Percentiles rank a stretch among this genome's conserved stretches.
phyloP scores from a whole-genome alignment of 2,329 filamentous ascomycete species.

The Leptographium lundbergii region DNA sequence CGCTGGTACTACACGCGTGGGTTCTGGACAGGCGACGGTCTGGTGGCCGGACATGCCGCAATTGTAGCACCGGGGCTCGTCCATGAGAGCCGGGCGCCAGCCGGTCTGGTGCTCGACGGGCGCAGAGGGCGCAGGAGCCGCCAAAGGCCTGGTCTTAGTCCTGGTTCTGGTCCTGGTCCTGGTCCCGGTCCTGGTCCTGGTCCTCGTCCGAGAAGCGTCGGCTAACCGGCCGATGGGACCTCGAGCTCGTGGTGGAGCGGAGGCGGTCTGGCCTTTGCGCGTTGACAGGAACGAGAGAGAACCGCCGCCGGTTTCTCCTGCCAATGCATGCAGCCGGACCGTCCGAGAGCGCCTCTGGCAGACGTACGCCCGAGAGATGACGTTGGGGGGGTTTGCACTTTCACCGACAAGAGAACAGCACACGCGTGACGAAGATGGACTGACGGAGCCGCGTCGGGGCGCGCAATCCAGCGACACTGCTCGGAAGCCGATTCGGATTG shows the following conservation, averaged over 20 bases:
- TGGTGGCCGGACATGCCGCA: conserved; percentile 39
- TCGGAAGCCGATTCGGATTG: not conserved
- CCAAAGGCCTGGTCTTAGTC: not conserved
- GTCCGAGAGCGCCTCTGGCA: not conserved
- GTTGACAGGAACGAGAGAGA: not conserved
- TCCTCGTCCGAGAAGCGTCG: not conserved
- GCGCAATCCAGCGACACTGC: not conserved
- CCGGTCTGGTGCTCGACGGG: no score
- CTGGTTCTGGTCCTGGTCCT: no score
- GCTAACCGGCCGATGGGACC: not conserved
- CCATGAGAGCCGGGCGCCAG: not conserved
- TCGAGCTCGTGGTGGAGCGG: not conserved
- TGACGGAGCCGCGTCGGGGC: no score
- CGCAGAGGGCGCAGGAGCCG: not conserved
- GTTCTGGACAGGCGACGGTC: conserved; percentile 39
- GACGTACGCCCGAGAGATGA: not conserved
- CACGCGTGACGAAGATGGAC: no score
- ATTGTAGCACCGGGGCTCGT: conserved; percentile 36
- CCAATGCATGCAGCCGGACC: not conserved
- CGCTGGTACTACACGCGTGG: conserved; percentile 34
- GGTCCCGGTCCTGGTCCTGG: no score
- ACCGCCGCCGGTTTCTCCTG: not conserved
- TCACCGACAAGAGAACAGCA: no score
- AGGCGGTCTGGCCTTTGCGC: not conserved
- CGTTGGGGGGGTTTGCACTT: no score